Percentiles rank a stretch among this genome's conserved stretches.
These are phyloP conservation scores for Drechslera avenae DNA, from an alignment of 2,329 filamentous ascomycete species.

Conservation along the genomic window DNA sequence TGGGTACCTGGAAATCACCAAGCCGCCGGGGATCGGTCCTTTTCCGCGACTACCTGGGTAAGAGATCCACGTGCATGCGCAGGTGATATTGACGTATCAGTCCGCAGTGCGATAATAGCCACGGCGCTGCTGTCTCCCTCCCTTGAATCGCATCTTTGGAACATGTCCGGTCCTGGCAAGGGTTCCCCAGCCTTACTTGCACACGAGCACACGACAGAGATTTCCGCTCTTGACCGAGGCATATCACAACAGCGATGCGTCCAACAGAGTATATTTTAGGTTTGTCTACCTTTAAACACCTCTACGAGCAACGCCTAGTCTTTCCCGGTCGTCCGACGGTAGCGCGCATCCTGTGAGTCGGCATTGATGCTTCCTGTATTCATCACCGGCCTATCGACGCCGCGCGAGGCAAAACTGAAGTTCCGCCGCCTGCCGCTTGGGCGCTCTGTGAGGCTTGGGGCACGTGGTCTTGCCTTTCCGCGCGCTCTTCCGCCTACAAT, in stretches of 20 bases:
- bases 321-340: constrained; percentile 30
- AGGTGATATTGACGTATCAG: no score
- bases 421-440: constrained; percentile 56
- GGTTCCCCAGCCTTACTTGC: no score
- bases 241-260: background rate
- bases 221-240: background rate
- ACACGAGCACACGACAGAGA: no score
- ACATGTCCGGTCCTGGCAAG: no score
- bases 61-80: no score
- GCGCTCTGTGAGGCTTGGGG: constrained; percentile 65
- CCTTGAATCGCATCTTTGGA: no score
- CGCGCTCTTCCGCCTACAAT: constrained; percentile 65
- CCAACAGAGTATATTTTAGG: background rate
- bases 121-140: no score
- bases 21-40: no score
- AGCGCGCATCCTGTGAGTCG: constrained; percentile 35
- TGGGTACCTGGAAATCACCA: no score
- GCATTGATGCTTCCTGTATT: constrained; percentile 24
- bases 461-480: constrained; percentile 64
- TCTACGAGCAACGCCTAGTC: constrained; percentile 3
- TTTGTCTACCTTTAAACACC: background rate
- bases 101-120: no score
- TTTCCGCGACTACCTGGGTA: no score
- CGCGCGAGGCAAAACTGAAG: constrained; percentile 50
- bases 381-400: constrained; percentile 25